Conservation (phyloP, 2,329 filamentous ascomycete species). For the Penicillium sp. region DNA sequence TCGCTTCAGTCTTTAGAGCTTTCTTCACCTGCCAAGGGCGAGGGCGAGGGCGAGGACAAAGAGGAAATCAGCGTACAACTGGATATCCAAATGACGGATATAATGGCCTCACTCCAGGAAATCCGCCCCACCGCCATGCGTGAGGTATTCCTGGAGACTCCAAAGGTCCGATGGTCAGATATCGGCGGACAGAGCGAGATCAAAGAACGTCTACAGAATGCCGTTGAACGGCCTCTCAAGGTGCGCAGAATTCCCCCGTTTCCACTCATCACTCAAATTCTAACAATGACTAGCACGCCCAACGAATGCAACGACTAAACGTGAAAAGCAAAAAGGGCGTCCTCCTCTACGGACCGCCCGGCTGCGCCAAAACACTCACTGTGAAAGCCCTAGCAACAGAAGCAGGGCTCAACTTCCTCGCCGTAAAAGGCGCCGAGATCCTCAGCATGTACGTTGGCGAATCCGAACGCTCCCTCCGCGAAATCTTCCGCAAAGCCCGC, state of each 20-base stretch:
- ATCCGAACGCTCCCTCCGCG: slow-evolving; percentile 82
- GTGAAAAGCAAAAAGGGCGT: slow-evolving; percentile 75
- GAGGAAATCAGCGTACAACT: slow-evolving; percentile 28
- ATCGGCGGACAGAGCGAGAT: slow-evolving; percentile 83
- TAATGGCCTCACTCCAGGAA: slow-evolving; percentile 61
- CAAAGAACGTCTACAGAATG: slow-evolving; percentile 67
- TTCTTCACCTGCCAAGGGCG: neutral
- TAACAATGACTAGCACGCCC: slow-evolving; percentile 46
- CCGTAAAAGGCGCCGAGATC: slow-evolving; percentile 90
- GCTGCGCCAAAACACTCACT: slow-evolving; percentile 91
- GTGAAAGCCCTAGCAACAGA: slow-evolving; percentile 91
- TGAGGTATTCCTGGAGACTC: slow-evolving; percentile 85
- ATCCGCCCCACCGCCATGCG: slow-evolving; percentile 86
- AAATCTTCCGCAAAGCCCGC: slow-evolving; percentile 82
- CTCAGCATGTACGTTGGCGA: slow-evolving; percentile 98
- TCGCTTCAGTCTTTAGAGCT: neutral
- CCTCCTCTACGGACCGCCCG: slow-evolving; percentile 87
- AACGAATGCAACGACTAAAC: slow-evolving; percentile 55
- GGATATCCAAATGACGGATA: slow-evolving; percentile 40
- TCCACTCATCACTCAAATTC: slow-evolving; percentile 9
- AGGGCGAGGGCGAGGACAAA: slow-evolving; percentile 3
- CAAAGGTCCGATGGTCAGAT: slow-evolving; percentile 82
- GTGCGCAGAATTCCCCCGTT: slow-evolving; percentile 34
- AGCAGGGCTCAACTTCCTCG: slow-evolving; percentile 89
- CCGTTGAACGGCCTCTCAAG: slow-evolving; percentile 63